Evolutionary conservation across 306 rosid genomes (phyloP), one percentile per base, ranked within the genome.

Genomic region (Mucuna pruriens): DNA sequence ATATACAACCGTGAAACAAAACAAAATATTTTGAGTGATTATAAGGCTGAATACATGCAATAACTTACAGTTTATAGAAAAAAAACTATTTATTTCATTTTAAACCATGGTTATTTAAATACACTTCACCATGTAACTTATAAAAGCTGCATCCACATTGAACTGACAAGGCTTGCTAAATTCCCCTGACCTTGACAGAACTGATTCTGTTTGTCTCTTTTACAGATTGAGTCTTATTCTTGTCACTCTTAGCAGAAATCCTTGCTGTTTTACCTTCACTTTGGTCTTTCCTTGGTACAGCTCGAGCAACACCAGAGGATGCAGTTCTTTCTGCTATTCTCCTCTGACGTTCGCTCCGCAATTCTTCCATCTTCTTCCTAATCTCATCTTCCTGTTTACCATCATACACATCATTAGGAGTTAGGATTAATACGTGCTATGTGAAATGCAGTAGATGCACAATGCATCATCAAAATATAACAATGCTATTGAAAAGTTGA

Each of bases 271-370:
- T 80, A 29, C 82, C 82, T 71, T 80, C 87, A 19, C 54, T 54
- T 65, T 85, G 80, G 77, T 48, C 83, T 71, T 84, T 90, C 71
- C 54, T 88, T 5, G 86, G 66, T 11, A 39, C 63, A 8, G 46
- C 68, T 60, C 84, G 79, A 66, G 72, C 70, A 71, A 80, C 75
- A 67, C 89, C 84, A 42, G 54, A 60, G 33, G 90, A 84, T 48
- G 92, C 90, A 61, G 90, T 87, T 89, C 90, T 88, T 83, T 88
- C 94, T 3, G 91, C 87, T 3, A 90, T 90, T 89, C 94, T 87
- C 73, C 87, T 87, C 83, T 87, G 91, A 48, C 90, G 90, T 82
- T 90, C 89, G 2, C 16, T 71, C 48, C 7, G 5, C 83, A 81
- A 17, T 76, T 88, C 92, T 71, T 90, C 94, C 92, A 83, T 84